Evolutionary conservation across 2,329 filamentous ascomycete genomes (phyloP).

Genomic region (Myrmaecium sp.): DNA sequence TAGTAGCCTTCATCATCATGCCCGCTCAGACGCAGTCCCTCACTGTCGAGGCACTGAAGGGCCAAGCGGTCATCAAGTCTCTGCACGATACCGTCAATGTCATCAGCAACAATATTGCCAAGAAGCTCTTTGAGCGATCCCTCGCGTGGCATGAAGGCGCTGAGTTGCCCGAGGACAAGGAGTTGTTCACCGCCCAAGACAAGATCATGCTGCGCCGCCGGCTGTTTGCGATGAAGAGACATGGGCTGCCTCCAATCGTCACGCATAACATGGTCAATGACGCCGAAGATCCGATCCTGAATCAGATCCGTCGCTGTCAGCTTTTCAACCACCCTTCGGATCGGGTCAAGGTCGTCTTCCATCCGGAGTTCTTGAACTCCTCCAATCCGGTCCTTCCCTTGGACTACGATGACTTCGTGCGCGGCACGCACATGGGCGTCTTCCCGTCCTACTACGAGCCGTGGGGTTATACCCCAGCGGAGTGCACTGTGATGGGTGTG

Average conservation of each 20-base stretch:
- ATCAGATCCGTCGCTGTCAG: constrained; percentile 88
- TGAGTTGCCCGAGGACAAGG: constrained; percentile 87
- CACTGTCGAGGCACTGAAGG: constrained; percentile 88
- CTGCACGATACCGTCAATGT: constrained; percentile 82
- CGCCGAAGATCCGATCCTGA: constrained; percentile 78
- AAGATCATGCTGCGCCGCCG: constrained; percentile 81
- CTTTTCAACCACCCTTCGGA: constrained; percentile 93
- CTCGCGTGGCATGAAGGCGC: constrained; percentile 93
- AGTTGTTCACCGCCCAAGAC: constrained; percentile 80
- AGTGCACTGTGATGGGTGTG: constrained; percentile 98
- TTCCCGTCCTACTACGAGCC: constrained; percentile 98
- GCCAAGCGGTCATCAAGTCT: constrained; percentile 94
- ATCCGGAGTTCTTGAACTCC: constrained; percentile 93
- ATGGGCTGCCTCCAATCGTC: constrained; percentile 80
- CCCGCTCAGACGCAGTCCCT: constrained; percentile 89
- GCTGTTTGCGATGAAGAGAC: constrained; percentile 91
- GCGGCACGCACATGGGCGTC: constrained; percentile 86
- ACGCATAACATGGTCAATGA: constrained; percentile 99
- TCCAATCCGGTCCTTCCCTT: constrained; percentile 87
- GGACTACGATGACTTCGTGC: constrained; percentile 97
- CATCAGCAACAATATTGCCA: constrained; percentile 83
- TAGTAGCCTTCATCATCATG: constrained; percentile 98
- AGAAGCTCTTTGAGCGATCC: constrained; percentile 85
- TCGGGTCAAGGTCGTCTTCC: constrained; percentile 94
- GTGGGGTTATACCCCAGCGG: constrained; percentile 96